These are phyloP conservation scores for Conidiobolus incongruus DNA, from an alignment of 371 early-diverging fungal species.

Conservation along the genomic window DNA sequence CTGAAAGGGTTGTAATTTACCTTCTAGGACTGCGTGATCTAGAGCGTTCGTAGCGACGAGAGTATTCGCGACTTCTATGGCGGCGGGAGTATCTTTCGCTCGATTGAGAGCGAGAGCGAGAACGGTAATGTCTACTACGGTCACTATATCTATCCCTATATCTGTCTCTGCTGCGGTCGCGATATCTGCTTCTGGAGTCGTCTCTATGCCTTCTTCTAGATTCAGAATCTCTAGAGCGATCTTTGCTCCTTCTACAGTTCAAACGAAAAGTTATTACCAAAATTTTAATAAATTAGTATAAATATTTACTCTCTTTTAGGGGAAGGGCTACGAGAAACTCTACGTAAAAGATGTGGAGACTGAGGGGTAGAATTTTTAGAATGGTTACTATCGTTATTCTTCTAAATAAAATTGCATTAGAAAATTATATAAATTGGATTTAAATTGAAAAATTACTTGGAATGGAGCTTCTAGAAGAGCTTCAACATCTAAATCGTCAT, in stretches of 20 bases:
- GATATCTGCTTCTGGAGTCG: constrained; percentile 12
- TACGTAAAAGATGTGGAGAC: constrained; percentile 5
- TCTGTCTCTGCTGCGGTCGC: constrained; percentile 7
- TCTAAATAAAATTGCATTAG: no score
- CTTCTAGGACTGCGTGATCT: constrained; percentile 8
- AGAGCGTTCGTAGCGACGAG: constrained; percentile 9
- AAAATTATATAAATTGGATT: no score
- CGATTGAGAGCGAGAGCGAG: constrained; percentile 8
- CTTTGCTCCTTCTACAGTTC: no score
- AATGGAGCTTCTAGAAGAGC: constrained; percentile 3
- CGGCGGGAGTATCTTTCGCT: no score
- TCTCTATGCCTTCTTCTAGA: constrained; percentile 12
- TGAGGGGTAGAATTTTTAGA: no score
- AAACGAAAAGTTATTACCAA: no score
- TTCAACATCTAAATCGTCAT: constrained; percentile 3
- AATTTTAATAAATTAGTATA: no score
- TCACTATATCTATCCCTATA: constrained; percentile 7
- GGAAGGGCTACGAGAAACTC: constrained; percentile 12
- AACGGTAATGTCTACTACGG: constrained; percentile 7
- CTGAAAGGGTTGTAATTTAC: not conserved
- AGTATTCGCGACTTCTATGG: constrained; percentile 9
- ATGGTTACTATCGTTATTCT: no score
- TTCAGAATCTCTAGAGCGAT: constrained; percentile 10
- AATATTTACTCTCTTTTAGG: constrained; percentile 9
- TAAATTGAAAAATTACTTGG: no score